Conservation (phyloP, 2,329 filamentous ascomycete genomes). For the Aspergillus ruber region DNA sequence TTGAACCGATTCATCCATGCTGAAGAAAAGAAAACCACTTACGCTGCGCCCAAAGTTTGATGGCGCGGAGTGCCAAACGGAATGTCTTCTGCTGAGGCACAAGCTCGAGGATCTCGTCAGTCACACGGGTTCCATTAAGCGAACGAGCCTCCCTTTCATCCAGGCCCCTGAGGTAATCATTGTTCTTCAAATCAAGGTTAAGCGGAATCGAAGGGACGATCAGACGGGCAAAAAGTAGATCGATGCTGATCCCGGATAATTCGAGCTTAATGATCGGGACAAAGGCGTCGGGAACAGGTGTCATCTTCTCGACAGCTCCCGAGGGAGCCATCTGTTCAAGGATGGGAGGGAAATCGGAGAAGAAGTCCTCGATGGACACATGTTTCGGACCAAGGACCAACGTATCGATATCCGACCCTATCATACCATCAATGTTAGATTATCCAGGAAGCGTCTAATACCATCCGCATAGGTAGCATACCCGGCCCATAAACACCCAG, state of each 20-base stretch:
- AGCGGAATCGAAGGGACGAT: constrained; percentile 65
- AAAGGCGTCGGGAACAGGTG: constrained; percentile 80
- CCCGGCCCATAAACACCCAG: constrained; percentile 85
- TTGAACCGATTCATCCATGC: no score
- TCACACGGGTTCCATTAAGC: constrained; percentile 89
- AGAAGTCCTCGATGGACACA: constrained; percentile 84
- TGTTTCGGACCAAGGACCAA: constrained; percentile 88
- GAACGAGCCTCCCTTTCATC: constrained; percentile 83
- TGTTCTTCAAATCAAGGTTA: constrained; percentile 71
- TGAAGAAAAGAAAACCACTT: constrained; percentile 13
- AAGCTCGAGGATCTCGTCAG: constrained; percentile 80
- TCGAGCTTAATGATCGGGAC: constrained; percentile 98
- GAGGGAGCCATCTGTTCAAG: constrained; percentile 68
- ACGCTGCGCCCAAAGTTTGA: constrained; percentile 93
- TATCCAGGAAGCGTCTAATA: background rate
- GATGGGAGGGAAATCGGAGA: constrained; percentile 75
- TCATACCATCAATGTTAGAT: constrained; percentile 3
- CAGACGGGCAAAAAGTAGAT: constrained; percentile 81
- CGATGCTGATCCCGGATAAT: constrained; percentile 84
- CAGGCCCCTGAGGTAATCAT: constrained; percentile 74
- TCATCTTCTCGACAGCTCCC: constrained; percentile 77
- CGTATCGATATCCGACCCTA: constrained; percentile 94
- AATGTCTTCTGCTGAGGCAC: constrained; percentile 90
- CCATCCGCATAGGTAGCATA: constrained; percentile 22
- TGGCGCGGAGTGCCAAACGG: constrained; percentile 76